These are phyloP conservation scores for Pachysandra terminalis DNA, from an alignment of 164 flowering plant genomes.

Conservation along the genomic window DNA sequence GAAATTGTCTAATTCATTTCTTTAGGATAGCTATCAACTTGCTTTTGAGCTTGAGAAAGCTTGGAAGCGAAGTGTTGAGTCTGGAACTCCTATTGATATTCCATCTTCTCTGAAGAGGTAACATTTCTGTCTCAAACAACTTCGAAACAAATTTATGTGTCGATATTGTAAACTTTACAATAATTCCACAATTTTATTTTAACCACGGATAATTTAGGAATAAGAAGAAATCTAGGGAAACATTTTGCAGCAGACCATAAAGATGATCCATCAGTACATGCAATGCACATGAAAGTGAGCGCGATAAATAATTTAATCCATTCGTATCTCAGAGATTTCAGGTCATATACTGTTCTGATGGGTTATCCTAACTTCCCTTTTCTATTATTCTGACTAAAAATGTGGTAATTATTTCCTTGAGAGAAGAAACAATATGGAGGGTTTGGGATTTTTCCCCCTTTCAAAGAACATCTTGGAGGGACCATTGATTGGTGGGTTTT, in stretches of 20 bases:
- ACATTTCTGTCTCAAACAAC: not conserved
- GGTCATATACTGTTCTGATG: no score
- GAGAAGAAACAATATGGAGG: not conserved
- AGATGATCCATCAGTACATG: not conserved
- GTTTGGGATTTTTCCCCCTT: not conserved
- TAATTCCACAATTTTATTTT: not conserved
- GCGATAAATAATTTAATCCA: no score
- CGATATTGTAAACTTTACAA: no score
- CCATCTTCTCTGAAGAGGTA: constrained; percentile 68
- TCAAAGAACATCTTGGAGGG: not conserved
- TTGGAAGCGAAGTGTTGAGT: constrained; percentile 46
- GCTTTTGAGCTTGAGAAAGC: constrained; percentile 88
- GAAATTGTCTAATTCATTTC: not conserved
- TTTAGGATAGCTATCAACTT: constrained; percentile 92
- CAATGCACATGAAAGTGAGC: not conserved
- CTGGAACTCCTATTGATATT: constrained; percentile 58
- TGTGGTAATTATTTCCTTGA: not conserved
- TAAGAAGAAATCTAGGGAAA: not conserved
- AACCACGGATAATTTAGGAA: not conserved
- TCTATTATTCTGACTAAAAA: not conserved
- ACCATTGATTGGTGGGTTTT: no score
- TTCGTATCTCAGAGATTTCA: no score
- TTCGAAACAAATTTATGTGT: not conserved
- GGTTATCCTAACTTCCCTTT: no score
- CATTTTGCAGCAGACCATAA: not conserved